Base-by-base conservation (phyloP, 345 rosid species). In the Salix purpurea region DNA sequence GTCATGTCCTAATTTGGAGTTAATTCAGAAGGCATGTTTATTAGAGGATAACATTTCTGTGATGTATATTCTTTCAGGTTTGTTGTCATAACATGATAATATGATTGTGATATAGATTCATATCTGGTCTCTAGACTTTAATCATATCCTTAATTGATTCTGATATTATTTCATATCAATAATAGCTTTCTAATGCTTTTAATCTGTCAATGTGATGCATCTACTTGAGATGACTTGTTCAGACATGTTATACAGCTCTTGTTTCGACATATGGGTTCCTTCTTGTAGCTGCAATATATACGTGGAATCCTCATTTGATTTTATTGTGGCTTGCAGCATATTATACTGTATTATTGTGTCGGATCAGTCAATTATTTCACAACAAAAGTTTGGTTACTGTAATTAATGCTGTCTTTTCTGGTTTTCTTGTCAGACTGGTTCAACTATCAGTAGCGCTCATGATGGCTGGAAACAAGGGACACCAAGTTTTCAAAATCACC, bases 391-490 rank as follows among this genome's bases (percentile, higher is more conserved):
- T 74, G 70, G 72, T 56, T 58, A 62, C 30, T 64, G 54, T 40
- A 68, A 67, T 69, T 32, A 67, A 40, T 67, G 37, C 56, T 74
- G 61, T 46, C 74, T 81, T 76, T 83, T 66, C 73, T 78, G 67
- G n/a, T 52, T 82, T 69, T 72, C 64, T 71, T 86, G 78, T 76
- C 94, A 96, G 99, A 86, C 89, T 75, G 88, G 81, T 76, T 86
- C 87, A 81, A 71, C 87, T 75, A 86, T 76, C 48, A 84, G 81
- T 87, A 84, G 86, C 79, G 78, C 92, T 78, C 88, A 91, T 60
- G 92, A 96, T 89, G 68, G 84, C 84, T 88, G 94, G 97, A 88
- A 85, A 70, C 91, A 85, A 62, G 86, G 81, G 66, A 75, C 90
- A 79, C 85, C 86, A 58, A 87, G 76, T 84, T 86, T 83, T 83